Conservation (phyloP, 352 stramenopile species). For the Pythium periplocum region DNA sequence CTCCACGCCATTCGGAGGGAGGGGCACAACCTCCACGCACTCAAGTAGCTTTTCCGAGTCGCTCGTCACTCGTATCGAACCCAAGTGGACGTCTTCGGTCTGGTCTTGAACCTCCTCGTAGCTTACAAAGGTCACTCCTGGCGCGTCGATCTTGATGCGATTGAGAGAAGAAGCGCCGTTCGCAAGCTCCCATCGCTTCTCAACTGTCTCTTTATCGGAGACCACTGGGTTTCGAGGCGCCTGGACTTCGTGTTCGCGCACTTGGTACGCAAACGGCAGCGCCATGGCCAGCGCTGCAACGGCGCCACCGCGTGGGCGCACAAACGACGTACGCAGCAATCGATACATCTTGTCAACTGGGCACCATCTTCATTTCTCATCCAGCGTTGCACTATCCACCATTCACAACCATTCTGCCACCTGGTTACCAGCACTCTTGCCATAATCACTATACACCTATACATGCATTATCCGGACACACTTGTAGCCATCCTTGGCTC, state of each 20-base stretch:
- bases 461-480: no score
- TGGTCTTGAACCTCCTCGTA: neutral
- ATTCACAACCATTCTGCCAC: no score
- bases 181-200: slow-evolving; percentile 7
- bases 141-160: slow-evolving; percentile 4
- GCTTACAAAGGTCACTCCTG: slow-evolving; percentile 5
- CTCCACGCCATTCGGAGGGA: slow-evolving; percentile 8
- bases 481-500: no score
- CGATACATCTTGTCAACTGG: no score
- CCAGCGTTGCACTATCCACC: no score
- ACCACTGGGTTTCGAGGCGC: neutral
- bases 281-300: neutral
- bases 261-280: slow-evolving; percentile 6
- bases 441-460: no score
- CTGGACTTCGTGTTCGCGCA: neutral
- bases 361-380: no score
- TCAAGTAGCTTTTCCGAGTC: slow-evolving; percentile 6
- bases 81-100: neutral
- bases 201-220: slow-evolving; percentile 6
- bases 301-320: no score
- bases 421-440: no score
- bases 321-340: no score
- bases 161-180: slow-evolving; percentile 3
- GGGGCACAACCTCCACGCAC: slow-evolving; percentile 9
- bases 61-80: slow-evolving; percentile 3